These are phyloP conservation scores for Patellaria atrata DNA, from an alignment of 495 filamentous ascomycete genomes.

Conservation along the genomic window DNA sequence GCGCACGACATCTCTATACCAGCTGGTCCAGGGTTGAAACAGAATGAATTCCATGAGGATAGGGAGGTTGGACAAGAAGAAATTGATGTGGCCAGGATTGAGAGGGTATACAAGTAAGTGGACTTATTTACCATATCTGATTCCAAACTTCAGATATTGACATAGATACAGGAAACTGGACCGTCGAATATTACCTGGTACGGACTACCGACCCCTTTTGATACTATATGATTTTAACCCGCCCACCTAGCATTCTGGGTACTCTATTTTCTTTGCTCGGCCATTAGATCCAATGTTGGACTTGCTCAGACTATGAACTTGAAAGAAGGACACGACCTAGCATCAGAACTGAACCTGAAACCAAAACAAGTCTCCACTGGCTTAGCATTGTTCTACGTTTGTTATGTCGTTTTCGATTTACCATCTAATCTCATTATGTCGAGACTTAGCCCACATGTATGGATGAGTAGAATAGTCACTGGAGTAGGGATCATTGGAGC, in stretches of 20 bases:
- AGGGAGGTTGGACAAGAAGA: slow-evolving; percentile 28
- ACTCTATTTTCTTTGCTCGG: slow-evolving; percentile 87
- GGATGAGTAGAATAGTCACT: slow-evolving; percentile 87
- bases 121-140: background rate
- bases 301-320: slow-evolving; percentile 84
- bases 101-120: slow-evolving; percentile 46
- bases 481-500: slow-evolving; percentile 72
- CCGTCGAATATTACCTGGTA: slow-evolving; percentile 63
- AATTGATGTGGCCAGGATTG: slow-evolving; percentile 40
- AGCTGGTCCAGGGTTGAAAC: slow-evolving; percentile 1
- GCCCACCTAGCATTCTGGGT: slow-evolving; percentile 62
- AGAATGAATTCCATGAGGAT: slow-evolving; percentile 21
- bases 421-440: slow-evolving; percentile 88
- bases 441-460: slow-evolving; percentile 65
- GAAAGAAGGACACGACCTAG: slow-evolving; percentile 50
- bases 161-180: slow-evolving; percentile 50
- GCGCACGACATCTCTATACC: slow-evolving; percentile 3
- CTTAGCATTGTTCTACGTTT: slow-evolving; percentile 78
- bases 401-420: slow-evolving; percentile 78
- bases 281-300: slow-evolving; percentile 80
- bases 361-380: slow-evolving; percentile 66
- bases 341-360: slow-evolving; percentile 47
- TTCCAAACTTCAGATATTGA: background rate
- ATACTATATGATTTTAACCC: background rate
- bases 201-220: background rate